Conservation (phyloP, 1,284 basidiomycete species). For the Pyrrhoderma noxium region DNA sequence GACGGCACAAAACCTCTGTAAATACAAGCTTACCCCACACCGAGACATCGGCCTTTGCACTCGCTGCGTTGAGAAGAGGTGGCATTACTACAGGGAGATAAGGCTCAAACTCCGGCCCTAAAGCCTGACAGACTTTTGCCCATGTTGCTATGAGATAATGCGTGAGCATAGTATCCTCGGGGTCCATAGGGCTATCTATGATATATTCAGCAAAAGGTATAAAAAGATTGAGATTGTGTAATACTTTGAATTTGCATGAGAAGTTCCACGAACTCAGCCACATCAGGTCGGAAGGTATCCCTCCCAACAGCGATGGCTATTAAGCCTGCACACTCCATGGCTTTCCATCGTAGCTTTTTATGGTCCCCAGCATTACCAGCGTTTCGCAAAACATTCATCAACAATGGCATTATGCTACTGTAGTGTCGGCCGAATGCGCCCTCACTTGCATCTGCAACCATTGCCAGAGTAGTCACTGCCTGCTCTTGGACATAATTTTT, state of each 20-base stretch:
- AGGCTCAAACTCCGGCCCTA: conserved; percentile 76
- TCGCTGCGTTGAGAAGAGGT: conserved; percentile 62
- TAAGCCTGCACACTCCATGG: conserved; percentile 81
- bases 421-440: conserved; percentile 67
- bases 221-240: conserved; percentile 22
- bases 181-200: conserved; percentile 56
- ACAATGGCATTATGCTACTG: conserved; percentile 65
- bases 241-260: conserved; percentile 74
- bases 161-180: conserved; percentile 54
- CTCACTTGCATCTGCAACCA: conserved; percentile 79
- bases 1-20: not conserved
- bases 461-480: conserved; percentile 73
- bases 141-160: conserved; percentile 74
- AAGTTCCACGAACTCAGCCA: conserved; percentile 61
- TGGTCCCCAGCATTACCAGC: conserved; percentile 55
- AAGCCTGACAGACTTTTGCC: conserved; percentile 76
- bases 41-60: conserved; percentile 72
- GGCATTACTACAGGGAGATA: conserved; percentile 81
- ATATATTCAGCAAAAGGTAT: not conserved
- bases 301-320: conserved; percentile 78
- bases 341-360: conserved; percentile 63
- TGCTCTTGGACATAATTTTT: conserved; percentile 76
- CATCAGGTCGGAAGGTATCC: conserved; percentile 70
- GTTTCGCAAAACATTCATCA: conserved; percentile 63
- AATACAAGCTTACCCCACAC: conserved; percentile 51